A percentile compares a stretch with the other conserved stretches of the same genome.
Conservation (phyloP, 495 filamentous ascomycete species). For the Penicillium argentinense region DNA sequence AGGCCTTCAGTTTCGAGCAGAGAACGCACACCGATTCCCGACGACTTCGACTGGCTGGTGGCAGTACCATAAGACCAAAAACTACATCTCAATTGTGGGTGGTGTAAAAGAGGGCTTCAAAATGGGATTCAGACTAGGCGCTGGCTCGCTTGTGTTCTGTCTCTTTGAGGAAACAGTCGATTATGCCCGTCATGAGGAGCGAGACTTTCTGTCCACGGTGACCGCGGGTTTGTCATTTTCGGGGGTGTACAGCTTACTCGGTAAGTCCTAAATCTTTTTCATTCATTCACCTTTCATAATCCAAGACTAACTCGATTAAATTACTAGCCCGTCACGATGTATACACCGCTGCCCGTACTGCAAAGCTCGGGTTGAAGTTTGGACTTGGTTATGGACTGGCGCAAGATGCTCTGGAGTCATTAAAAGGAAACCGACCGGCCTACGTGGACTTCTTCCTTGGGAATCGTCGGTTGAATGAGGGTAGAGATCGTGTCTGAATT, state of each 20-base stretch:
- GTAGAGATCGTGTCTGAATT: slow-evolving; percentile 23
- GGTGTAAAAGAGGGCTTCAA: slow-evolving; percentile 74
- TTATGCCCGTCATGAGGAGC: slow-evolving; percentile 54
- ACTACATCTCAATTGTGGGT: slow-evolving; percentile 75
- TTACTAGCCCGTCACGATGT: slow-evolving; percentile 74
- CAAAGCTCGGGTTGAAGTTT: slow-evolving; percentile 72
- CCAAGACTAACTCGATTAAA: slow-evolving; percentile 15
- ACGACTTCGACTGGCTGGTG: slow-evolving; percentile 84
- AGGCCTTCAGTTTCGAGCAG: slow-evolving; percentile 81
- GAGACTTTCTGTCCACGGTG: slow-evolving; percentile 20
- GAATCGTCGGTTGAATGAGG: slow-evolving; percentile 19
- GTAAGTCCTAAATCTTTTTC: slow-evolving; percentile 47
- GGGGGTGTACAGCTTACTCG: slow-evolving; percentile 83
- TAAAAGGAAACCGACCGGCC: slow-evolving; percentile 65
- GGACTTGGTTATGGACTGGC: slow-evolving; percentile 78
- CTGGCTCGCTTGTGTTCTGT: slow-evolving; percentile 67
- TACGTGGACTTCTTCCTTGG: slow-evolving; percentile 70
- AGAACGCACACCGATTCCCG: slow-evolving; percentile 92
- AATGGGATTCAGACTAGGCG: slow-evolving; percentile 68
- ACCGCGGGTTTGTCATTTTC: slow-evolving; percentile 77
- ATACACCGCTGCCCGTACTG: slow-evolving; percentile 77
- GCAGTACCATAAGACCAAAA: slow-evolving; percentile 96
- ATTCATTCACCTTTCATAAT: not conserved
- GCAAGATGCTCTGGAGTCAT: slow-evolving; percentile 67
- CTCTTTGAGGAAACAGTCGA: slow-evolving; percentile 84